Base-by-base conservation (phyloP, 2,329 filamentous ascomycete genomes). In the Cadophora gregata region DNA sequence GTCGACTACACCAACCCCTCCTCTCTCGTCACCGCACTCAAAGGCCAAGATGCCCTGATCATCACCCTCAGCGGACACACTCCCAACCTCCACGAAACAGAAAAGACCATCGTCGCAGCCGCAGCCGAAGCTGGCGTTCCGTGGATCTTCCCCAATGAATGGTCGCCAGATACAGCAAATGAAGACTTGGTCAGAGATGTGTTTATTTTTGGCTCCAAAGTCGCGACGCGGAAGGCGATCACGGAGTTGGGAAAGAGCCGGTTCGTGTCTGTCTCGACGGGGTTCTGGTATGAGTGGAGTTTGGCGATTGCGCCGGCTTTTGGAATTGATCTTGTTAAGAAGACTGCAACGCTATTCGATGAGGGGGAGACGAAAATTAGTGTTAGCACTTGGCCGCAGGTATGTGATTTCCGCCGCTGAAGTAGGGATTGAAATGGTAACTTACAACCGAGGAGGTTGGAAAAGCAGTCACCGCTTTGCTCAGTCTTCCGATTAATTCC, bases 251-350 rank as follows among this genome's bases (percentile, higher is more conserved):
- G 80, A 6, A 68, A 63, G 14, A 65, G 74, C 5, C 75, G 77
- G 48, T 82, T 76, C 70, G 75, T 84, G 51, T 71, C 75, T 0
- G 68, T 85, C 6, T 71, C 72, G 51, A 83, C 80, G 70, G 80
- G 82, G 0, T 85, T 85, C 70, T 87, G 84, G 84, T 86, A 85
- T 72, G 83, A 86, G 60, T 85, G 80, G 68, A 84, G 82, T 64
- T 72, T 86, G 5, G 80, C 76, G 2, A 3, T 76, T 69, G 27
- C 50, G 68, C 24, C 74, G 75, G 50, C 51, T 25, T 85, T 79
- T 69, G 85, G 86, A 0, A 84, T 87, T 75, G 82, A 86, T 63
- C 77, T 87, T 55, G 70, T 77, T 9, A 79, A 81, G 56, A 77
- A 77, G 0, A 76, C 75, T 9, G 74, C 82, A 12, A 82, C 80